Percentiles rank a stretch among this genome's conserved stretches.
phyloP scores from a whole-genome alignment of 768 basidiomycete species.

The Suillus discolor region DNA sequence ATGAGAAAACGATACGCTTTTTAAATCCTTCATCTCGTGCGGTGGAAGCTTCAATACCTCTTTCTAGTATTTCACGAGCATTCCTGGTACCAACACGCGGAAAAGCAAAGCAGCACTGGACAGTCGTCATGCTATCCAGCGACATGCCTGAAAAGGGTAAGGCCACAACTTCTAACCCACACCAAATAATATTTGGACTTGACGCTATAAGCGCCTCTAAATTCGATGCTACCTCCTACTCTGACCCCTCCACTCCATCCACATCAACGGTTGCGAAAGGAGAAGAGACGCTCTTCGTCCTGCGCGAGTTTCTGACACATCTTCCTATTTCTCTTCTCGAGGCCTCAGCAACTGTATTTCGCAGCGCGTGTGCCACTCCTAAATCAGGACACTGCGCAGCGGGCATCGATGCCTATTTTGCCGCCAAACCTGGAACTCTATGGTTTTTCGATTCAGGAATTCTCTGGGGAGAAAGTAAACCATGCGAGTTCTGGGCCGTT shows the following conservation, averaged over 20 bases:
- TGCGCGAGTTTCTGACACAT: slow-evolving; percentile 55
- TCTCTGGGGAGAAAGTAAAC: slow-evolving; percentile 75
- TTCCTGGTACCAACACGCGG: slow-evolving; percentile 78
- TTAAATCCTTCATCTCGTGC: slow-evolving; percentile 50
- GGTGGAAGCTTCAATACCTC: slow-evolving; percentile 52
- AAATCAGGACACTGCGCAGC: slow-evolving; percentile 48
- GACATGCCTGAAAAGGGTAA: slow-evolving; percentile 53
- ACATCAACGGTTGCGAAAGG: slow-evolving; percentile 48
- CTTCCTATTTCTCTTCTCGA: slow-evolving; percentile 48
- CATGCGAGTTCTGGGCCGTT: slow-evolving; percentile 76
- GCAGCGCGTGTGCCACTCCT: slow-evolving; percentile 47
- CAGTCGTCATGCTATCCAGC: slow-evolving; percentile 60
- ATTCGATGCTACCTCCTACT: slow-evolving; percentile 47
- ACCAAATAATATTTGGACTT: slow-evolving; percentile 71
- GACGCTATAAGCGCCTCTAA: slow-evolving; percentile 55
- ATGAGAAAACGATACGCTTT: slow-evolving; percentile 53
- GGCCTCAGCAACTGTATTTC: slow-evolving; percentile 55
- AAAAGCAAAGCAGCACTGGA: slow-evolving; percentile 73
- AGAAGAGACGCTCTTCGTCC: slow-evolving; percentile 47
- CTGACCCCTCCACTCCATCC: slow-evolving; percentile 27
- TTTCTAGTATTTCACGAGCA: slow-evolving; percentile 53
- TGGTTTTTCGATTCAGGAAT: slow-evolving; percentile 74
- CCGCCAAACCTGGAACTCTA: slow-evolving; percentile 69
- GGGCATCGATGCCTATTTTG: slow-evolving; percentile 68
- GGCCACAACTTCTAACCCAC: slow-evolving; percentile 37